Evolutionary conservation across 768 basidiomycete species (phyloP).

Genomic region (Tephrocybe sp.): DNA sequence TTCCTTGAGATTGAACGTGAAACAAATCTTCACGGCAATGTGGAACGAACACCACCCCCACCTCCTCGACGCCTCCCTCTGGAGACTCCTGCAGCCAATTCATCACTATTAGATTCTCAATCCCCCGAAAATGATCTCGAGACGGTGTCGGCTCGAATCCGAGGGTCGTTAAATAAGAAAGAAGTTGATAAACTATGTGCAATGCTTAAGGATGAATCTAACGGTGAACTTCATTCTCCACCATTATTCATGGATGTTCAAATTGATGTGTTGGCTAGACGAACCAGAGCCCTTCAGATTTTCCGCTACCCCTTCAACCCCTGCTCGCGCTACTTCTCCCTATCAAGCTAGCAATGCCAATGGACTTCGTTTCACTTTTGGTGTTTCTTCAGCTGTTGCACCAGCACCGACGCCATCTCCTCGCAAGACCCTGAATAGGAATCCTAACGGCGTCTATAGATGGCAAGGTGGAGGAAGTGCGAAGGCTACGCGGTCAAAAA

Average conservation of each 20-base stretch:
- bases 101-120: constrained; percentile 14
- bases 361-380: constrained; percentile 19
- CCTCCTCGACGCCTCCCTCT: constrained; percentile 11
- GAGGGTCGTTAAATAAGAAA: constrained; percentile 7
- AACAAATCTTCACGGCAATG: constrained; percentile 7
- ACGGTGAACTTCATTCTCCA: constrained; percentile 31
- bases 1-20: constrained; percentile 19
- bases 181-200: constrained; percentile 9
- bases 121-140: constrained; percentile 45
- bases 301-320: constrained; percentile 42
- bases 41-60: background rate
- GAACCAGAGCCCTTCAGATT: constrained; percentile 62
- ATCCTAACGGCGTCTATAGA: constrained; percentile 72
- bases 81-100: background rate
- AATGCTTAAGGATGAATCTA: constrained; percentile 49
- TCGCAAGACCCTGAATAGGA: constrained; percentile 56
- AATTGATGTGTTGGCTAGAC: constrained; percentile 15
- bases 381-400: constrained; percentile 10
- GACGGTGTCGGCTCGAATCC: constrained; percentile 19
- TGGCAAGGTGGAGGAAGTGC: constrained; percentile 81
- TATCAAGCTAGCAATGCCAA: constrained; percentile 19
- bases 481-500: constrained; percentile 45
- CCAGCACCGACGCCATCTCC: constrained; percentile 32
- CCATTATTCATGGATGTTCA: background rate
- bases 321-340: constrained; percentile 37